These are phyloP conservation scores for Sporothrix humicola DNA, from an alignment of 2,329 filamentous ascomycete species.

Conservation along the genomic window DNA sequence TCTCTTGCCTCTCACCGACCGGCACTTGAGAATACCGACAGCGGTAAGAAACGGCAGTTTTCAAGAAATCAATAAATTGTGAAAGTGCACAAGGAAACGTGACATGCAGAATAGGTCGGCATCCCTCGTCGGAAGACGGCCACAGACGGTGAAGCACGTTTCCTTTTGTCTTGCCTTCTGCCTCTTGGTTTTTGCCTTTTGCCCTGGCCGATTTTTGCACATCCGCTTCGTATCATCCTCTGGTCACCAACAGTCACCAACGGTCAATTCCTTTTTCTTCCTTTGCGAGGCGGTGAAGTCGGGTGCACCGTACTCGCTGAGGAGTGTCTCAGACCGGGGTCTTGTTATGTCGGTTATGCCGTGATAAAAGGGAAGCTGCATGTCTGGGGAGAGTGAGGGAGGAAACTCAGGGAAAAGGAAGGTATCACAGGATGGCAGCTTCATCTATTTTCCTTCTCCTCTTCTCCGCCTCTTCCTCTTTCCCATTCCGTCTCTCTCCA, in stretches of 20 bases:
- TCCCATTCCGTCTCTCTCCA: not conserved
- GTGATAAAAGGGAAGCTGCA: not conserved
- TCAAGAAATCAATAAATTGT: no score
- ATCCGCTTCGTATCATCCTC: not conserved
- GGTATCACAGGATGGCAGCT: constrained; percentile 10
- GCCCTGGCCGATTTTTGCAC: not conserved
- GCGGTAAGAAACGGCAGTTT: no score
- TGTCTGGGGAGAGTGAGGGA: not conserved
- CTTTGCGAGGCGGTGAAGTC: constrained; percentile 13
- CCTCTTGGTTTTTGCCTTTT: not conserved
- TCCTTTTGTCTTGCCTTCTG: no score
- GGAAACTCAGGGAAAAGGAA: not conserved
- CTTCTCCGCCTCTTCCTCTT: not conserved
- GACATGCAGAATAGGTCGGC: not conserved
- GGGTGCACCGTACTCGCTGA: constrained; percentile 26
- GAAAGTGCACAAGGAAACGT: no score
- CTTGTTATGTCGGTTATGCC: no score
- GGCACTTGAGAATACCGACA: not conserved
- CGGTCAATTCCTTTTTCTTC: not conserved
- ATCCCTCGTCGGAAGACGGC: not conserved
- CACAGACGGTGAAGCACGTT: not conserved
- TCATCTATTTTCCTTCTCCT: not conserved
- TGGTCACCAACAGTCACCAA: constrained; percentile 1
- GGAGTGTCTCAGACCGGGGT: constrained; percentile 18
- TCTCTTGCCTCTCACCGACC: not conserved